Evolutionary conservation across 2,329 filamentous ascomycete species (phyloP).

Genomic region (Diatrype stigma): DNA sequence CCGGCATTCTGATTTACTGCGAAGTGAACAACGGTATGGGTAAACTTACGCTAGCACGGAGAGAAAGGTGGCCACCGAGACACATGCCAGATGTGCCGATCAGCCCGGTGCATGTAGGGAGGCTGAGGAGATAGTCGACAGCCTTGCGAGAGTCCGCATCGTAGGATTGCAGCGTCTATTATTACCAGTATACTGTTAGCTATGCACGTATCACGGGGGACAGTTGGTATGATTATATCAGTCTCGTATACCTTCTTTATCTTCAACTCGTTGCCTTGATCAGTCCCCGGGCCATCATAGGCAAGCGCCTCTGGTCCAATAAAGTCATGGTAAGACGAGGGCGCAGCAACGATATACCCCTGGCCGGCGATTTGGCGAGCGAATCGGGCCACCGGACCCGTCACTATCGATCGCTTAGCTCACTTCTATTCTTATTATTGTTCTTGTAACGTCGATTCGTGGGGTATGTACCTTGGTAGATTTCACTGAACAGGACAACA

Average conservation of each 20-base stretch:
- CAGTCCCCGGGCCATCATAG: constrained; percentile 84
- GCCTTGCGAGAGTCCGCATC: constrained; percentile 70
- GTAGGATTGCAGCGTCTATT: constrained; percentile 75
- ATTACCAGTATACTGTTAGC: background rate
- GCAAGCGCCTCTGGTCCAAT: constrained; percentile 76
- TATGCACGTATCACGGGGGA: constrained; percentile 2
- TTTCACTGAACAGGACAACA: constrained; percentile 86
- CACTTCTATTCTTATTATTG: background rate
- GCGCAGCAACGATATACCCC: constrained; percentile 88
- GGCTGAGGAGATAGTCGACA: constrained; percentile 65
- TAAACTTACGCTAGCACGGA: constrained; percentile 50
- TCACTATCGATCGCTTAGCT: constrained; percentile 52
- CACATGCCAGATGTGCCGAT: constrained; percentile 87
- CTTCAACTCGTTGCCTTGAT: constrained; percentile 83
- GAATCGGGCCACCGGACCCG: constrained; percentile 84
- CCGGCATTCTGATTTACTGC: background rate
- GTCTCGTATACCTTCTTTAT: constrained; percentile 60
- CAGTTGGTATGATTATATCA: constrained; percentile 1
- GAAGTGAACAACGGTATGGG: background rate
- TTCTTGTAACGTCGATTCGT: constrained; percentile 1
- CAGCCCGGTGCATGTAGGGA: constrained; percentile 75
- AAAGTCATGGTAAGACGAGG: constrained; percentile 92
- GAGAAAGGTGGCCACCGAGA: constrained; percentile 79
- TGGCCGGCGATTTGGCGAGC: constrained; percentile 88
- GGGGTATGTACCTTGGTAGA: constrained; percentile 73